Conservation (phyloP, 73 alveolate species). For the Vitrella brassicaformis region DNA sequence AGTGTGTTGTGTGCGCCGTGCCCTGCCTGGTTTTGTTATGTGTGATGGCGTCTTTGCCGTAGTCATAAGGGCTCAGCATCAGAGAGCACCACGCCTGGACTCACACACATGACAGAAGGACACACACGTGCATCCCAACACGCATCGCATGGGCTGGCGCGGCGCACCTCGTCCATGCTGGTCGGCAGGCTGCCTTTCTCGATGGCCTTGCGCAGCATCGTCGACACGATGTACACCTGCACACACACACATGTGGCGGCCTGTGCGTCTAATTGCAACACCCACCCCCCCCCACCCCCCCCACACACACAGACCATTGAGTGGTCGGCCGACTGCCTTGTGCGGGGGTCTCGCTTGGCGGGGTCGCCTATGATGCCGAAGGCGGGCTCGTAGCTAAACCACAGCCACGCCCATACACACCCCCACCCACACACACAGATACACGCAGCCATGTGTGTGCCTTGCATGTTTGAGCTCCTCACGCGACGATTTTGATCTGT, state of each 20-base stretch:
- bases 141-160: neutral
- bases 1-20: too few species aligned
- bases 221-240: slow-evolving; percentile 54
- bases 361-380: slow-evolving; percentile 87
- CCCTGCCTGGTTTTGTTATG: slow-evolving; percentile 46
- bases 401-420: too few species aligned
- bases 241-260: too few species aligned
- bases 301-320: too few species aligned
- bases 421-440: too few species aligned
- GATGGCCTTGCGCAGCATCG: slow-evolving; percentile 48
- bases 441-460: too few species aligned
- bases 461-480: too few species aligned
- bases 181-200: slow-evolving; percentile 27
- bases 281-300: too few species aligned
- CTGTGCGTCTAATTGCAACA: too few species aligned
- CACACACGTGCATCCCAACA: neutral
- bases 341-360: slow-evolving; percentile 69
- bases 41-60: slow-evolving; percentile 42
- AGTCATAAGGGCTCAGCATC: slow-evolving; percentile 64
- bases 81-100: slow-evolving; percentile 40
- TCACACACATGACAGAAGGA: neutral
- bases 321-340: slow-evolving; percentile 70
- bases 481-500: slow-evolving; percentile 64
- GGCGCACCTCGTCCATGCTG: neutral
- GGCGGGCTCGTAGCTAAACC: slow-evolving; percentile 92